Evolutionary conservation across 345 rosid species (phyloP).

Genomic region (Stellera chamaejasme): DNA sequence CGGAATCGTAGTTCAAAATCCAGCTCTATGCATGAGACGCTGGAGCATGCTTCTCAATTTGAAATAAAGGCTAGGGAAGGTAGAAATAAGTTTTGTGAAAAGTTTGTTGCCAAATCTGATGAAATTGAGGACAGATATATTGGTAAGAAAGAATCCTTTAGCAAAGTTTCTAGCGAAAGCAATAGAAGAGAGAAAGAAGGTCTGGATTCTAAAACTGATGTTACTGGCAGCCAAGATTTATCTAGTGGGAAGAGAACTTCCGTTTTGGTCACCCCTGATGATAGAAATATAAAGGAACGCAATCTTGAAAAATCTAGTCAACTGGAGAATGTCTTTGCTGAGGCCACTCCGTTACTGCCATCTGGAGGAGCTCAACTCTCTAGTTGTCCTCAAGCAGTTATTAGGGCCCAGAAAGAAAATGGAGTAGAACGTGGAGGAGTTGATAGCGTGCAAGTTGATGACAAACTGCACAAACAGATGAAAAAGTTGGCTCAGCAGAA

Average conservation of each 20-base stretch:
- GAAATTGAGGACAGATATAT: slow-evolving; percentile 33
- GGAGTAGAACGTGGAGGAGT: slow-evolving; percentile 17
- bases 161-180: slow-evolving; percentile 28
- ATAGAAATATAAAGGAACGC: slow-evolving; percentile 22
- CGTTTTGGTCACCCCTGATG: slow-evolving; percentile 25
- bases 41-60: slow-evolving; percentile 23
- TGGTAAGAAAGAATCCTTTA: slow-evolving; percentile 39
- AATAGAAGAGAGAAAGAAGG: slow-evolving; percentile 33
- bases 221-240: slow-evolving; percentile 25
- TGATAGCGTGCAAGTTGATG: slow-evolving; percentile 26
- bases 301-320: slow-evolving; percentile 26
- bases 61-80: slow-evolving; percentile 35
- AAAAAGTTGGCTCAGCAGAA: slow-evolving; percentile 35
- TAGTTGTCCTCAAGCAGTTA: slow-evolving; percentile 15
- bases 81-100: slow-evolving; percentile 35
- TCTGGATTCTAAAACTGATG: slow-evolving; percentile 37
- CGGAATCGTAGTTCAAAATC: slow-evolving; percentile 39
- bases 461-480: slow-evolving; percentile 31
- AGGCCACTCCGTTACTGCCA: slow-evolving; percentile 30
- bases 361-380: slow-evolving; percentile 32
- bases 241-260: slow-evolving; percentile 32
- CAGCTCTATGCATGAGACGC: slow-evolving; percentile 27
- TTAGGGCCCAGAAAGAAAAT: slow-evolving; percentile 29
- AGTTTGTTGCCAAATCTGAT: slow-evolving; percentile 21
- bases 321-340: slow-evolving; percentile 30